Evolutionary conservation across 345 rosid species (phyloP).

Genomic region (Diplotaxis tenuifolia): DNA sequence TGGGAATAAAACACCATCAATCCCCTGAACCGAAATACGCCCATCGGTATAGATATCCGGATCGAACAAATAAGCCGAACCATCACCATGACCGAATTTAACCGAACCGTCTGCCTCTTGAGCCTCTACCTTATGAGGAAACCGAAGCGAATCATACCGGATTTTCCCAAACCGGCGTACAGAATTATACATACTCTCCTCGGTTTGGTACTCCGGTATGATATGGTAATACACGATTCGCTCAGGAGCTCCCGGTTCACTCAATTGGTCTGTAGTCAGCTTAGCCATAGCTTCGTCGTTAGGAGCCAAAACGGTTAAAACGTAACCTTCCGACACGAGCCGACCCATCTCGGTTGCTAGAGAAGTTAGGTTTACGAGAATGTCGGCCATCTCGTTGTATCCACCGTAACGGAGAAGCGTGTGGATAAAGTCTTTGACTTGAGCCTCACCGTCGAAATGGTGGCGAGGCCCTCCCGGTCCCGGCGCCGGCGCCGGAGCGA

Average conservation of each 20-base stretch:
- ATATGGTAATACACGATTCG: slow-evolving; percentile 66
- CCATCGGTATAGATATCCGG: slow-evolving; percentile 82
- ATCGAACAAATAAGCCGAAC: slow-evolving; percentile 54
- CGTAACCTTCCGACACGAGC: slow-evolving; percentile 78
- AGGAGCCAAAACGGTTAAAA: slow-evolving; percentile 68
- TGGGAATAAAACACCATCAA: slow-evolving; percentile 69
- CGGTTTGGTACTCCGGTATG: slow-evolving; percentile 79
- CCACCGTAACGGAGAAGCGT: slow-evolving; percentile 72
- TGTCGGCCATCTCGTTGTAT: slow-evolving; percentile 79
- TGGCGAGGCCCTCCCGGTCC: slow-evolving; percentile 76
- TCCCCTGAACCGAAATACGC: slow-evolving; percentile 76
- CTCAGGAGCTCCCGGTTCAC: slow-evolving; percentile 86
- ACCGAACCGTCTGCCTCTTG: slow-evolving; percentile 64
- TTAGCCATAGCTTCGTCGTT: slow-evolving; percentile 87
- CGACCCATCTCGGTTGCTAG: slow-evolving; percentile 75
- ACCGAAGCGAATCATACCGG: slow-evolving; percentile 62
- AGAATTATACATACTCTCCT: slow-evolving; percentile 80
- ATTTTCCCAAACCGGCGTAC: slow-evolving; percentile 72
- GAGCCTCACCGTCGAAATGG: slow-evolving; percentile 71
- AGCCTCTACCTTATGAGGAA: slow-evolving; percentile 70
- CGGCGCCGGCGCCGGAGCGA: slow-evolving; percentile 82
- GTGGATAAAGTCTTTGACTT: slow-evolving; percentile 68
- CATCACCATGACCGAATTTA: slow-evolving; percentile 54
- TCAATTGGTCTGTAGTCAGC: slow-evolving; percentile 64
- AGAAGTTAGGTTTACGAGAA: slow-evolving; percentile 68